Base-by-base conservation (phyloP, 805 yeast genomes). In the Candida ipomoeae region DNA sequence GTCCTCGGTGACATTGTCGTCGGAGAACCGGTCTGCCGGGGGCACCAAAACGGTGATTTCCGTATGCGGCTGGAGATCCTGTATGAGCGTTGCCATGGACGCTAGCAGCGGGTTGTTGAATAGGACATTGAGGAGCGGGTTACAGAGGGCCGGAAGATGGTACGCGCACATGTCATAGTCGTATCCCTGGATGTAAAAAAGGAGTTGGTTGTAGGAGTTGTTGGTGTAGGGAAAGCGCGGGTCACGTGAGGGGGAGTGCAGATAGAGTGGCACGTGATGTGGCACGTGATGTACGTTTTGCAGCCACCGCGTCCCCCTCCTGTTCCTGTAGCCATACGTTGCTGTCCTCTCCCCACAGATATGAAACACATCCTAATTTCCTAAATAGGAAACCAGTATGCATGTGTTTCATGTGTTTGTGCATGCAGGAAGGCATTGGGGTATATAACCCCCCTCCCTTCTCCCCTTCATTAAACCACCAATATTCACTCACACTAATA, bases 41-140 rank as follows among this genome's bases (percentile, higher is more conserved):
- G 96, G 96, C 1, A 85, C 82, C n/a, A 87, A 62, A 13, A 87
- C 62, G 2, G 82, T 73, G 61, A 75, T 82, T n/a, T 77, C 78
- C 17, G 72, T 73, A 36, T 84, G 80, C 53, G 64, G 66, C 40
- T 60, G 63, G 35, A 82, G 71, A 6, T 80, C 68, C n/a, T 71
- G 73, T 50, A 73, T 77, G 46, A 76, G 67, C 14, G 83, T 76
- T 0, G 81, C 50, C 46, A 21, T 21, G 68, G 71, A 67, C 23
- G 52, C 51, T 34, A 63, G 59, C 41, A 63, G 62, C 0, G 86
- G 84, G 57, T 85, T 82, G 67, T 85, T 83, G 70, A 87, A 85
- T 6, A 86, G 65, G 36, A 82, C 75, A 63, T 85, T 82, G 32
- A 86, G 68, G 34, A 84, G 68, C 7, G 91, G 89, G 58, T 86